Evolutionary conservation across 768 basidiomycete species (phyloP), one percentile per base, ranked within the genome.

Genomic region (Lepiota subincarnata): DNA sequence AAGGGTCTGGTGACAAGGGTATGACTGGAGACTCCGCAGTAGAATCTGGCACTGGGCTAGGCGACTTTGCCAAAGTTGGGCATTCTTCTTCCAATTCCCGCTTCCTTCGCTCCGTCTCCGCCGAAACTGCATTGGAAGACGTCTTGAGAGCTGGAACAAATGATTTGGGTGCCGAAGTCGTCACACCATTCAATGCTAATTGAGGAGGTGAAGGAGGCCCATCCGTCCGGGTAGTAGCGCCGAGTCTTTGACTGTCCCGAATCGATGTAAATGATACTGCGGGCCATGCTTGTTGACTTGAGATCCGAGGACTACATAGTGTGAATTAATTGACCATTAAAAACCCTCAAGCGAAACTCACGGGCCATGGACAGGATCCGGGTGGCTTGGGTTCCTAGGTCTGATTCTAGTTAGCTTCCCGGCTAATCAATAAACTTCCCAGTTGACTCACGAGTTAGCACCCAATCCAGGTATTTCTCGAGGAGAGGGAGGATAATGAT

Each of bases 1-100:
- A 91, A 22, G 89, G 89, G 69, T 92, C 89, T 6, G 89, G 87
- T 8, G 88, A 87, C n/a, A 90, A 72, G 36, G 90, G 90, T 51
- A 91, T 87, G n/a, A 85, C 62, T 18, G 87, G 85, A 1, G 84
- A 83, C 38, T 73, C 74, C 7, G 70, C 56, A 26, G 60, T 55
- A 35, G 52, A 63, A 49, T 55, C 59, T 63, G 60, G 50, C 55
- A 55, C 11, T 55, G 56, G 8, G 57, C 44, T 26, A 68, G 62
- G 22, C 68, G 64, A 39, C 70, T 65, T 24, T 72, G 63, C 19
- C 77, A 64, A 82, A 86, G 16, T 71, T 62, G 11, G 63, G 24
- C 76, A 72, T 48, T 82, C 75, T 50, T 82, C 77, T 57, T 81
- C 79, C 37, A 80, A 63, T 35, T 78, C 75, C 58, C 65, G 78